These are phyloP conservation scores for Raphanus hybrid DNA, from an alignment of 441 rosid species.

Conservation along the genomic window DNA sequence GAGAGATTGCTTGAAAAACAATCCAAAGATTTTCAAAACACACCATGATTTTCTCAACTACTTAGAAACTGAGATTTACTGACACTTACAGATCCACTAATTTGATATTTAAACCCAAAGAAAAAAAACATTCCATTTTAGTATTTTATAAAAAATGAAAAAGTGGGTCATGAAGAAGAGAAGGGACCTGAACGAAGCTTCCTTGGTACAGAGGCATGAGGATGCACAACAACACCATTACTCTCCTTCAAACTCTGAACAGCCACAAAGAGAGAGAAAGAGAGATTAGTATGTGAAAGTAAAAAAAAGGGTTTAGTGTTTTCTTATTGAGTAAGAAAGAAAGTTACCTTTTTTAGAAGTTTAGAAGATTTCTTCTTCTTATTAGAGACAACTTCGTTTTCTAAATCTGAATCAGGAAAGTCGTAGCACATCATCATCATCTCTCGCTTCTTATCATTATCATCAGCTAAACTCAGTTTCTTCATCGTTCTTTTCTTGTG, in stretches of 20 bases:
- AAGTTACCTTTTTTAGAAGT: constrained; percentile 61
- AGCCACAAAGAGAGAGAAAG: background rate
- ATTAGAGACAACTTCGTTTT: constrained; percentile 12
- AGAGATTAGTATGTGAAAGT: constrained; percentile 2
- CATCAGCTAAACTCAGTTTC: constrained; percentile 60
- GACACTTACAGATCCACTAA: constrained; percentile 31
- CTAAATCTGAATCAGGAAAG: constrained; percentile 38
- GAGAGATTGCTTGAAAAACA: constrained; percentile 64
- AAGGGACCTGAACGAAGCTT: constrained; percentile 93
- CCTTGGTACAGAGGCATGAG: constrained; percentile 87
- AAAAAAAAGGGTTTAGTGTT: background rate
- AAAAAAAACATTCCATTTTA: constrained; percentile 16
- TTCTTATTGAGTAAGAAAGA: constrained; percentile 27
- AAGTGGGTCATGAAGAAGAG: constrained; percentile 1
- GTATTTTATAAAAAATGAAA: background rate
- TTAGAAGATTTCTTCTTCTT: constrained; percentile 52
- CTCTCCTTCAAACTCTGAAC: constrained; percentile 54
- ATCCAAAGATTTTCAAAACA: constrained; percentile 47
- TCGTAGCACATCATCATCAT: constrained; percentile 51
- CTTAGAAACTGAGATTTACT: constrained; percentile 43
- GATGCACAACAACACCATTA: constrained; percentile 56
- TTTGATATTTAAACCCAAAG: background rate
- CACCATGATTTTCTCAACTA: constrained; percentile 61
- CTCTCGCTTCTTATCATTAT: constrained; percentile 47
- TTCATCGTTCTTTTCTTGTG: constrained; percentile 58